Base-by-base conservation (phyloP, 1,284 basidiomycete genomes). In the Taiwanofungus camphoratus region DNA sequence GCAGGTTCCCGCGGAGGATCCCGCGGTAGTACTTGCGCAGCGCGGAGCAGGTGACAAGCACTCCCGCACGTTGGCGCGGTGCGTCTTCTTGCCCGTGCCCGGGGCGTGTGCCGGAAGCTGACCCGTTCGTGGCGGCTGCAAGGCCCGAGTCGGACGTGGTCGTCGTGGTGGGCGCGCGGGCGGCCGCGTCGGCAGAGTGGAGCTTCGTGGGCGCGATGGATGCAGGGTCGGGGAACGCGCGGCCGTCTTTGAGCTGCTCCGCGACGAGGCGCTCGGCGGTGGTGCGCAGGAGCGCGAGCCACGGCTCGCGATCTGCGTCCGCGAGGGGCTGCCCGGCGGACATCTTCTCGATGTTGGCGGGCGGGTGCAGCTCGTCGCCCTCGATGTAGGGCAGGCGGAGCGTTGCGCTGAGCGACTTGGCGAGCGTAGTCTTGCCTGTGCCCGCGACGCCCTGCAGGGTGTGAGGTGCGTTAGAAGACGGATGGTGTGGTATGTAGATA, bases 351-450 rank as follows among this genome's bases (percentile, higher is more conserved):
- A 96, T 78, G 62, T 96, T 96, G 5, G 74, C 62, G 11, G 70
- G 57, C 0, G 93, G 88, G 60, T 97, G 94, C 27, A 97, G 72
- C 48, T 88, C 83, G 61, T 97, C 94, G 29, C 88, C 94, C 58
- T 97, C 94, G 49, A 92, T 70, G 66, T 91, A 95, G 0, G 91
- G 81, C 45, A 90, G 56, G 6, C 61, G 61, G 42, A 93, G 71
- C 12, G 70, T 67, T 27, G 66, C 55, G 11, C 87, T 76, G 20
- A 95, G 68, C 3, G 79, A 77, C 3, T 59, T 52, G 0, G 87
- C 92, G 7, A 95, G 73, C 0, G 92, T 95, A 3, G 88, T 87
- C 65, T 96, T 96, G n/a, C 93, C 92, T 32, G 87, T 79, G 18
- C 82, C 87, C 1, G 77, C 83, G 2, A 88, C 86, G 27, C 87